A percentile compares a stretch with the other conserved stretches of the same genome.
Conservation (phyloP, 148 eudicot species). For the Vaccinium macrocarpon region DNA sequence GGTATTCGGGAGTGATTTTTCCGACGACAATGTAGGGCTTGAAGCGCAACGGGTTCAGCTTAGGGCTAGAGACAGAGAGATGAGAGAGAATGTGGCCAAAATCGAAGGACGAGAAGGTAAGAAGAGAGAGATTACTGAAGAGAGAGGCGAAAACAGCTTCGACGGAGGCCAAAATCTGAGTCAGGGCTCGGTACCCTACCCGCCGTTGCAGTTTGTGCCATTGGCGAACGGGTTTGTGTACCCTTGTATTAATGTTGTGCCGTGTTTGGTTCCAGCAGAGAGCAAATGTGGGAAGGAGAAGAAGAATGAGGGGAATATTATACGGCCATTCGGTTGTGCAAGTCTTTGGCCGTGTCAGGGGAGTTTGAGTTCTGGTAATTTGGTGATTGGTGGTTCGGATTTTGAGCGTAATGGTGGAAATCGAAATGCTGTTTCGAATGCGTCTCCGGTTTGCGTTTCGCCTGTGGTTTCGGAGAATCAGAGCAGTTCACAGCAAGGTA, state of each 20-base stretch:
- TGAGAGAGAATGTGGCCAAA: slow-evolving; percentile 22
- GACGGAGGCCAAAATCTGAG: background rate
- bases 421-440: slow-evolving; percentile 27
- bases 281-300: background rate
- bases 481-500: slow-evolving; percentile 52
- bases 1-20: background rate
- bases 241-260: slow-evolving; percentile 8
- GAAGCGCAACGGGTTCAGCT: slow-evolving; percentile 19
- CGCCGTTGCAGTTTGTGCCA: slow-evolving; percentile 11
- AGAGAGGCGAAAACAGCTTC: background rate
- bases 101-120: background rate
- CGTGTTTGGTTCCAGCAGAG: slow-evolving; percentile 4
- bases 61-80: slow-evolving; percentile 26
- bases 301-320: background rate
- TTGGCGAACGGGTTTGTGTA: slow-evolving; percentile 15
- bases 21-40: slow-evolving; percentile 3
- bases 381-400: background rate
- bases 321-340: slow-evolving; percentile 8
- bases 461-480: slow-evolving; percentile 43
- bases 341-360: slow-evolving; percentile 26
- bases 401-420: slow-evolving; percentile 1
- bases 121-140: slow-evolving; percentile 5
- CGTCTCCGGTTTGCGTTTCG: slow-evolving; percentile 24
- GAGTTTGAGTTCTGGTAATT: background rate
- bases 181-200: background rate